Conservation (phyloP, 2,329 filamentous ascomycete genomes). For the Ophiostoma sp. region DNA sequence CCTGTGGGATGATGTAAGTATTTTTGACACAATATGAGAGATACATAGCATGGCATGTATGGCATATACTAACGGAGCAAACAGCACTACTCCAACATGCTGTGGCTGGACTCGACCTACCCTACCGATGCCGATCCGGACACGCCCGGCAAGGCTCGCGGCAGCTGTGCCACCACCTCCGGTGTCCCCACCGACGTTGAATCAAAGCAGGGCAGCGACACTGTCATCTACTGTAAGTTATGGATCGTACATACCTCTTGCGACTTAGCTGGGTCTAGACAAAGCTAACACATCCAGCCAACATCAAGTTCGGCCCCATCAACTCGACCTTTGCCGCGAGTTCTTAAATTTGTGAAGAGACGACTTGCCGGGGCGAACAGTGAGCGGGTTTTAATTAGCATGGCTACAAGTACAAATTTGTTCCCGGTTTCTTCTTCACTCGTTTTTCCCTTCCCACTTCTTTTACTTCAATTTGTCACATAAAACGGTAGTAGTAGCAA, state of each 20-base stretch:
- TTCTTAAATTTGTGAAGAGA: conserved; percentile 10
- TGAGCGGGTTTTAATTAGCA: background rate
- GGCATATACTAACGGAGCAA: conserved; percentile 20
- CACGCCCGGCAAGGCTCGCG: conserved; percentile 41
- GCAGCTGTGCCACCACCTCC: conserved; percentile 39
- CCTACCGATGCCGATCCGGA: conserved; percentile 38
- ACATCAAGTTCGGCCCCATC: conserved; percentile 35
- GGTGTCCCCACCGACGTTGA: background rate
- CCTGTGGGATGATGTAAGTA: conserved; percentile 49
- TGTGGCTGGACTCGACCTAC: conserved; percentile 58
- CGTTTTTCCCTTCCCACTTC: background rate
- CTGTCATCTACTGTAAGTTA: conserved; percentile 5
- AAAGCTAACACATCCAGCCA: conserved; percentile 27
- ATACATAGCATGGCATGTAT: background rate
- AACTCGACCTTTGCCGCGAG: conserved; percentile 31
- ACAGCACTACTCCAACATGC: conserved; percentile 52
- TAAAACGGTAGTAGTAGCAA: background rate
- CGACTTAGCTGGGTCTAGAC: background rate
- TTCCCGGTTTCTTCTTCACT: background rate
- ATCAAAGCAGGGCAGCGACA: background rate
- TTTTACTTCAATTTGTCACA: background rate
- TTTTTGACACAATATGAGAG: conserved; percentile 27
- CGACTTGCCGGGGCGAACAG: background rate
- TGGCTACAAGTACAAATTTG: background rate
- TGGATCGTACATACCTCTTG: background rate